Conservation (phyloP, 768 basidiomycete genomes). For the Saitozyma sp. region DNA sequence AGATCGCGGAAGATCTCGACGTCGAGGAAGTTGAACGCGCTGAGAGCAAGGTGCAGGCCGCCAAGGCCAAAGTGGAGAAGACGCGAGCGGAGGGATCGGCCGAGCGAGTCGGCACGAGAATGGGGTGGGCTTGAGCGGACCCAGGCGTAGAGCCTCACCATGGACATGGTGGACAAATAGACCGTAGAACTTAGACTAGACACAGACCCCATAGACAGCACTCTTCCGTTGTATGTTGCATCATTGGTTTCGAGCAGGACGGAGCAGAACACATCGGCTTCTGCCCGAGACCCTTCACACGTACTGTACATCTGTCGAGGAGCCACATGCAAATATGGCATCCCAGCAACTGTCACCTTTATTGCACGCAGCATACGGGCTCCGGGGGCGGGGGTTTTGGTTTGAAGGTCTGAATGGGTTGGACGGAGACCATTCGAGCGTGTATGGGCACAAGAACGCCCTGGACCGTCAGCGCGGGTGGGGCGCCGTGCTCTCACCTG, state of each 20-base stretch:
- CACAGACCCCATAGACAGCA: too few species aligned
- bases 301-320: too few species aligned
- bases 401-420: slow-evolving; percentile 31
- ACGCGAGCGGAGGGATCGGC: slow-evolving; percentile 10
- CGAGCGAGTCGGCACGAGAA: slow-evolving; percentile 7
- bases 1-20: not conserved
- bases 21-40: slow-evolving; percentile 4
- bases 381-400: slow-evolving; percentile 11
- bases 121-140: slow-evolving; percentile 13
- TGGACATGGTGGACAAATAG: too few species aligned
- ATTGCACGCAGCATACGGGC: slow-evolving; percentile 32
- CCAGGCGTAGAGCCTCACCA: too few species aligned
- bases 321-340: too few species aligned
- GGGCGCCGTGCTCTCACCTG: not conserved
- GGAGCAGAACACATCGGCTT: too few species aligned
- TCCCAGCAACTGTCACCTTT: not conserved
- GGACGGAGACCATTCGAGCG: slow-evolving; percentile 44
- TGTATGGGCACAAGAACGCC: slow-evolving; percentile 46
- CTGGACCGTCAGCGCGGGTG: not conserved
- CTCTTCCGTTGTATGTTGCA: too few species aligned
- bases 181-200: too few species aligned
- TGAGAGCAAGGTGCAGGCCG: not conserved
- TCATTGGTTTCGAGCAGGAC: too few species aligned
- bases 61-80: slow-evolving; percentile 18
- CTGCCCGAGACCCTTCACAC: too few species aligned